Percentiles rank a stretch among this genome's conserved stretches.
Conservation (phyloP, 768 basidiomycete genomes). For the Coprinellus aureogranulatus region DNA sequence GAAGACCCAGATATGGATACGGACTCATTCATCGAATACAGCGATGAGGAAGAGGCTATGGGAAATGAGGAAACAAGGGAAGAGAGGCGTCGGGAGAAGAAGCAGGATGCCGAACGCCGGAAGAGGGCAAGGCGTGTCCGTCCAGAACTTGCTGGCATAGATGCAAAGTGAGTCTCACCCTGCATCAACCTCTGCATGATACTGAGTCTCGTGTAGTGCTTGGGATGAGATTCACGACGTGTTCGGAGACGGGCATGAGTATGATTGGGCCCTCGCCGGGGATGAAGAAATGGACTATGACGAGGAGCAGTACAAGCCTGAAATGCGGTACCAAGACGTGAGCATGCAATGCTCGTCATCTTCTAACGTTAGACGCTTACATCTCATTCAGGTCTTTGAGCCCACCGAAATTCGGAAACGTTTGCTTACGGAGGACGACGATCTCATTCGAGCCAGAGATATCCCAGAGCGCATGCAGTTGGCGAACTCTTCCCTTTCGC, state of each 20-base stretch:
- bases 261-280: conserved; percentile 88
- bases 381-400: conserved; percentile 80
- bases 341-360: conserved; percentile 16
- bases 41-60: conserved; percentile 75
- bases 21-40: conserved; percentile 78
- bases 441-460: conserved; percentile 85
- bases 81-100: conserved; percentile 66
- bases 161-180: conserved; percentile 63
- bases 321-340: conserved; percentile 86
- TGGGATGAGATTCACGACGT: conserved; percentile 97
- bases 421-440: conserved; percentile 90
- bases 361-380: conserved; percentile 7
- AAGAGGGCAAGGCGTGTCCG: conserved; percentile 61
- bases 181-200: conserved; percentile 3
- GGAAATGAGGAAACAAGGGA: conserved; percentile 78
- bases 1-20: conserved; percentile 74
- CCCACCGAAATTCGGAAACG: conserved; percentile 92
- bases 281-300: conserved; percentile 63
- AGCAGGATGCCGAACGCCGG: conserved; percentile 65
- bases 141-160: conserved; percentile 75
- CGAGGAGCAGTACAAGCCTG: conserved; percentile 54
- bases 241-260: conserved; percentile 95
- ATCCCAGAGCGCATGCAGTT: conserved; percentile 96
- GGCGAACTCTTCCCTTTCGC: conserved; percentile 77
- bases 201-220: conserved; percentile 50